Evolutionary conservation across 139 green algal genomes (phyloP).

Genomic region (Coccomyxa sp.): DNA sequence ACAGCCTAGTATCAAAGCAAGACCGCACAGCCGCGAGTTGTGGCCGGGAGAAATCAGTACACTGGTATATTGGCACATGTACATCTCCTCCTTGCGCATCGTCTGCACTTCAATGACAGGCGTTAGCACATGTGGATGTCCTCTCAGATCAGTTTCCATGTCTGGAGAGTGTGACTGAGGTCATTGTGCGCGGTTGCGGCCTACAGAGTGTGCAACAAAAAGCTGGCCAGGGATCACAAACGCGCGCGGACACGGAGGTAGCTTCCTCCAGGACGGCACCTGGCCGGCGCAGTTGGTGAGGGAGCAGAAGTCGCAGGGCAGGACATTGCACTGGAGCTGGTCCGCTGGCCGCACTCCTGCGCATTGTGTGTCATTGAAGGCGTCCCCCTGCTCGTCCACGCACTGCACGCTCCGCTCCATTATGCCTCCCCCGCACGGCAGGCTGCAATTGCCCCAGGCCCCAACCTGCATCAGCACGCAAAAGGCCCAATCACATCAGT

Average conservation of each 20-base stretch:
- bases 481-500: background rate
- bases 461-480: conserved; percentile 25
- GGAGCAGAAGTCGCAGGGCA: conserved; percentile 36
- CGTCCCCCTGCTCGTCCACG: background rate
- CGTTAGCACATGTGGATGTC: no score
- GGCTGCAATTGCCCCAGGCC: conserved; percentile 31
- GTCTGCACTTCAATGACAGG: no score
- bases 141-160: no score
- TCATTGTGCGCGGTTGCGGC: no score
- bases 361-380: background rate
- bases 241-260: no score
- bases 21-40: background rate
- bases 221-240: background rate
- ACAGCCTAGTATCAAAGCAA: background rate
- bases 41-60: background rate
- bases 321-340: conserved; percentile 17
- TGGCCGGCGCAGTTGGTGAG: conserved; percentile 10
- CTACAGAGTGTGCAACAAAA: background rate
- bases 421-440: conserved; percentile 33
- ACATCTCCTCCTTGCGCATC: background rate
- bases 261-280: conserved; percentile 14
- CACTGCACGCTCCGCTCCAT: conserved; percentile 26
- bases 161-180: no score
- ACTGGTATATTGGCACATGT: background rate
- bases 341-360: conserved; percentile 14